Evolutionary conservation across 768 basidiomycete species (phyloP).

Genomic region (Lepiota venenata): DNA sequence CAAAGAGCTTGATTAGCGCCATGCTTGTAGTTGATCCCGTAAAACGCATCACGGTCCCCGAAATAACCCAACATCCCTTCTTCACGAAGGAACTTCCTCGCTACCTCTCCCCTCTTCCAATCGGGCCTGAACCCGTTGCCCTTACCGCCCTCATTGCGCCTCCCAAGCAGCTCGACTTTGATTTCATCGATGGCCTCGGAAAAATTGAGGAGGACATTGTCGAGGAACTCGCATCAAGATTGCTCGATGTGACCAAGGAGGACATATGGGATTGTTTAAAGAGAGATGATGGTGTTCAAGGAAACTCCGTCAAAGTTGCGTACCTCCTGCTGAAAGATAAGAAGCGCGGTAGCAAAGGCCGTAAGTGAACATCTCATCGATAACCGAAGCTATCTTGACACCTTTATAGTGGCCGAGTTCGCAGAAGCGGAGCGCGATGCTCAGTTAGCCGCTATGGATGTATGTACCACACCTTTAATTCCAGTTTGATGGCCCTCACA

Average conservation of each 20-base stretch:
- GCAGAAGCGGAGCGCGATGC: slow-evolving; percentile 88
- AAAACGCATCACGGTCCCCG: slow-evolving; percentile 89
- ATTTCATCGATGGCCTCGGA: slow-evolving; percentile 89
- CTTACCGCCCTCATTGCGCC: slow-evolving; percentile 71
- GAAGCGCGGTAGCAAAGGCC: slow-evolving; percentile 74
- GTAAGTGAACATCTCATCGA: slow-evolving; percentile 44
- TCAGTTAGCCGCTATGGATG: slow-evolving; percentile 76
- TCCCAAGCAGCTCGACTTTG: slow-evolving; percentile 67
- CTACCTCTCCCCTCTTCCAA: slow-evolving; percentile 84
- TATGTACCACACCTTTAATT: slow-evolving; percentile 34
- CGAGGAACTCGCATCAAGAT: slow-evolving; percentile 68
- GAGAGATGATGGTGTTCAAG: slow-evolving; percentile 78
- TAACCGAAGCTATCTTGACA: neutral
- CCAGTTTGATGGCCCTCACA: slow-evolving; percentile 10
- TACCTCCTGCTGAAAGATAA: slow-evolving; percentile 94
- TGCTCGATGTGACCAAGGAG: slow-evolving; percentile 74
- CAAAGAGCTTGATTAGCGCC: slow-evolving; percentile 70
- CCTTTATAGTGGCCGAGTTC: slow-evolving; percentile 59
- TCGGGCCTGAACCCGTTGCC: slow-evolving; percentile 70
- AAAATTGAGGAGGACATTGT: slow-evolving; percentile 91
- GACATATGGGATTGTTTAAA: slow-evolving; percentile 87
- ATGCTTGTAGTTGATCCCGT: slow-evolving; percentile 96
- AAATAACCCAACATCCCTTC: slow-evolving; percentile 90
- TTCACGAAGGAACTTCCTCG: slow-evolving; percentile 82
- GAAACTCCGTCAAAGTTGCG: slow-evolving; percentile 94